These are phyloP conservation scores for Yarrowia keelungensis DNA, from an alignment of 805 yeast species.

Conservation along the genomic window DNA sequence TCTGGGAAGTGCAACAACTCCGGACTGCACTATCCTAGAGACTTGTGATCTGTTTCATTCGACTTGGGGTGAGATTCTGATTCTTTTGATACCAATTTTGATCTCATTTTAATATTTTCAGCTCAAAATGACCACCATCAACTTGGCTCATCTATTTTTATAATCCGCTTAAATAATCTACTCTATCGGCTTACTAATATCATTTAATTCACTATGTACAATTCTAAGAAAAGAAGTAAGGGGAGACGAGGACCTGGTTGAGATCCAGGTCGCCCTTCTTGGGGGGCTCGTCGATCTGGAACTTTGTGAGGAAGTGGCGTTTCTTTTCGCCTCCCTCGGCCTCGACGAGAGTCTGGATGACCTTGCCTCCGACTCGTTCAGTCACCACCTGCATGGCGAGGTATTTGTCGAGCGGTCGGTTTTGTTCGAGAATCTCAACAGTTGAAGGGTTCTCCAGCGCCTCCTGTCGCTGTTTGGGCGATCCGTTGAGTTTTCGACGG, in stretches of 20 bases:
- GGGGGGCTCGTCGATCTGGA: conserved; percentile 19
- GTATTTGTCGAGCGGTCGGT: conserved; percentile 20
- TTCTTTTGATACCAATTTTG: too few species aligned
- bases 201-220: conserved; percentile 9
- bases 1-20: too few species aligned
- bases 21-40: too few species aligned
- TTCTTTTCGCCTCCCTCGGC: background rate
- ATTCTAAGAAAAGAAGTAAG: conserved; percentile 30
- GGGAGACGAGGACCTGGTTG: conserved; percentile 9
- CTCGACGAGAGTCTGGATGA: background rate
- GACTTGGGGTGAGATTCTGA: too few species aligned
- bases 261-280: conserved; percentile 27
- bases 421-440: background rate
- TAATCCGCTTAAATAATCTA: background rate
- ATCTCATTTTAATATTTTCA: too few species aligned
- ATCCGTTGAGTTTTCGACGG: background rate
- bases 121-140: too few species aligned
- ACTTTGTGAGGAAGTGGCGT: background rate
- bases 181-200: background rate
- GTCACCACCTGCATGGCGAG: conserved; percentile 8
- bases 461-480: background rate
- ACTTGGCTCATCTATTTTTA: too few species aligned
- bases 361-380: conserved; percentile 13
- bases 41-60: too few species aligned
- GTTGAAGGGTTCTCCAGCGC: background rate